phyloP scores from a whole-genome alignment of 495 filamentous ascomycete genomes.

The Penicillium lividum region DNA sequence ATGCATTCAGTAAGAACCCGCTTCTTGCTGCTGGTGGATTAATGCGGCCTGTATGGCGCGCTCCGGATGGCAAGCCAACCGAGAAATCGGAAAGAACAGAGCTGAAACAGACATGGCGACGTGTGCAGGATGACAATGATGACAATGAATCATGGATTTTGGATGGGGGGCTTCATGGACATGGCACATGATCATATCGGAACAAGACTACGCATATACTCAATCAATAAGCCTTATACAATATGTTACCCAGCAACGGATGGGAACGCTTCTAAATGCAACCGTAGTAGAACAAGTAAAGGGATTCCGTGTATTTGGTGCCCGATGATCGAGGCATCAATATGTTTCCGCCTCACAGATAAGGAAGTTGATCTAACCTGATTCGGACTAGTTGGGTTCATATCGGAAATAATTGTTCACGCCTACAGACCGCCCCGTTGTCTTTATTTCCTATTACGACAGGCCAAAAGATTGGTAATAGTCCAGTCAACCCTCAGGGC shows the following conservation, averaged over 20 bases:
- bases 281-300: no score
- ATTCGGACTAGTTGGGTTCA: conserved; percentile 13
- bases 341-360: conserved; percentile 10
- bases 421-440: background rate
- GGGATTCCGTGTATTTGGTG: background rate
- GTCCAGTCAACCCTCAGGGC: background rate
- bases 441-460: background rate
- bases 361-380: conserved; percentile 11
- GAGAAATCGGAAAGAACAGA: conserved; percentile 41
- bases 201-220: background rate
- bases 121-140: conserved; percentile 87
- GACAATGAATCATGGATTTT: conserved; percentile 93
- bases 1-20: conserved; percentile 82
- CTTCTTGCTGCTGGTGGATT: conserved; percentile 67
- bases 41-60: conserved; percentile 75
- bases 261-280: no score
- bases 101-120: conserved; percentile 67
- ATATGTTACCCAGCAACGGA: no score
- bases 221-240: no score
- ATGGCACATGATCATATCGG: conserved; percentile 9
- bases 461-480: background rate
- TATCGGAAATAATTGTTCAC: conserved; percentile 22
- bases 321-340: background rate
- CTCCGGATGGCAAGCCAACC: conserved; percentile 46
- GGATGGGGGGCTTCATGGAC: conserved; percentile 75